phyloP scores from a whole-genome alignment of 768 basidiomycete genomes.

The Trametes meyenii region DNA sequence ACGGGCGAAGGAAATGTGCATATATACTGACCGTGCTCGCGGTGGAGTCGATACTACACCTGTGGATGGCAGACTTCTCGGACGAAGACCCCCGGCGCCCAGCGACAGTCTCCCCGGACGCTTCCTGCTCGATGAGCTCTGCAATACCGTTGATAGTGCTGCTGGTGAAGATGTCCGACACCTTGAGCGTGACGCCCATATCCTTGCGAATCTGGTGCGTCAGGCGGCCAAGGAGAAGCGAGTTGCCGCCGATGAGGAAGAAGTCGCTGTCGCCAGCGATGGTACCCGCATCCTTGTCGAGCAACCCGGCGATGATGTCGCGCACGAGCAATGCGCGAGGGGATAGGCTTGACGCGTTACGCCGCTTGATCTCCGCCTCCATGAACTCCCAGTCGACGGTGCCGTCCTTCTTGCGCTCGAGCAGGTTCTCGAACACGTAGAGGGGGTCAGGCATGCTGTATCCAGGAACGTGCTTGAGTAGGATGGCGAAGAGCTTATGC shows the following conservation, averaged over 20 bases:
- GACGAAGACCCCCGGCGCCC: constrained; percentile 2
- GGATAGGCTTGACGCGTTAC: constrained; percentile 12
- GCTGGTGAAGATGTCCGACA: constrained; percentile 44
- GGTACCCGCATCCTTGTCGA: constrained; percentile 52
- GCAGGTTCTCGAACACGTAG: constrained; percentile 32
- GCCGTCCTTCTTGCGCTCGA: constrained; percentile 17
- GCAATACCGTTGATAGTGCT: constrained; percentile 48
- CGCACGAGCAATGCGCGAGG: constrained; percentile 8
- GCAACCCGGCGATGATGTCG: constrained; percentile 17
- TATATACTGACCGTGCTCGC: constrained; percentile 4
- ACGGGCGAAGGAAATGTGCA: too few species aligned
- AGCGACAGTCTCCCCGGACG: constrained; percentile 4
- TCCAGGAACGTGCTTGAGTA: constrained; percentile 39
- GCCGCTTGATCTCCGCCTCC: constrained; percentile 18
- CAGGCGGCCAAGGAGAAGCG: constrained; percentile 49
- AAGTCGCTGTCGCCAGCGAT: constrained; percentile 98
- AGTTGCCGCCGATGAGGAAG: constrained; percentile 89
- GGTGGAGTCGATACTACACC: constrained; percentile 10
- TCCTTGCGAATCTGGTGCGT: constrained; percentile 45
- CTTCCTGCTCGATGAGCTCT: constrained; percentile 35
- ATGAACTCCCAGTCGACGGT: constrained; percentile 19
- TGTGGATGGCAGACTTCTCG: constrained; percentile 12
- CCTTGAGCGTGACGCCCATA: constrained; percentile 40
- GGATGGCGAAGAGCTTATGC: constrained; percentile 7
- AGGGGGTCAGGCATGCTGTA: constrained; percentile 44